Base-by-base conservation (phyloP, 1,139 yeast genomes). In the Entelexis sorbosivorans region DNA sequence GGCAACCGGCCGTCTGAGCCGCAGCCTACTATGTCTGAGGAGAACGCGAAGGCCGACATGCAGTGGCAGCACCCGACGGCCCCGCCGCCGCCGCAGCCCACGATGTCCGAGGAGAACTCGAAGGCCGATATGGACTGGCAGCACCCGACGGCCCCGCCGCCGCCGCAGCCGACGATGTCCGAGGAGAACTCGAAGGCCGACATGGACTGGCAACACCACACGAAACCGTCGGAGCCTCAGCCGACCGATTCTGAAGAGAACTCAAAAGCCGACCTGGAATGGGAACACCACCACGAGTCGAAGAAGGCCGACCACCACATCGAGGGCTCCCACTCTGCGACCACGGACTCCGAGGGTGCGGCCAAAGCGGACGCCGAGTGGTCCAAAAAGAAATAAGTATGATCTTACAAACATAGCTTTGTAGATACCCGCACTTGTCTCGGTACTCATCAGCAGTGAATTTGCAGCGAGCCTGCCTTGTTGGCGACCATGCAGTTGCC, bases 181-280 rank as follows among this genome's bases (percentile, higher is more conserved):
- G 59, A 56, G 50, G 31, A 40, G 32, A 16, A 24, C 4, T 56
- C 49, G 28, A 54, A 53, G 53, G 58, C 58, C 16, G 59, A 55
- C 45, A 50, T 53, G 49, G 48, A 29, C 13, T 42, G 50, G 46
- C 31, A 43, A 29, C 44, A 46, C 11, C 11, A 36, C 32, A 43
- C 50, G 13, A 54, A 45, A n/a, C 38, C 39, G 24, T 11, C 29
- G 5, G 38, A 44, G 32, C 58, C 13, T 38, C 57, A 19, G 53
- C 50, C 46, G 14, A 51, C 54, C 5, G 29, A 32, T 5, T 46
- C 57, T n/a, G 55, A 55, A 29, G 50, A 24, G 31, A 47, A 35
- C 32, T 50, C 46, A 19, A 51, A 47, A 38, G 56, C 56, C 14
- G 56, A 54, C 19, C 16, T 36, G 47, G 49, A 33, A 2, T 38